Base-by-base conservation (phyloP, 768 basidiomycete genomes). In the Suillus brevipes region DNA sequence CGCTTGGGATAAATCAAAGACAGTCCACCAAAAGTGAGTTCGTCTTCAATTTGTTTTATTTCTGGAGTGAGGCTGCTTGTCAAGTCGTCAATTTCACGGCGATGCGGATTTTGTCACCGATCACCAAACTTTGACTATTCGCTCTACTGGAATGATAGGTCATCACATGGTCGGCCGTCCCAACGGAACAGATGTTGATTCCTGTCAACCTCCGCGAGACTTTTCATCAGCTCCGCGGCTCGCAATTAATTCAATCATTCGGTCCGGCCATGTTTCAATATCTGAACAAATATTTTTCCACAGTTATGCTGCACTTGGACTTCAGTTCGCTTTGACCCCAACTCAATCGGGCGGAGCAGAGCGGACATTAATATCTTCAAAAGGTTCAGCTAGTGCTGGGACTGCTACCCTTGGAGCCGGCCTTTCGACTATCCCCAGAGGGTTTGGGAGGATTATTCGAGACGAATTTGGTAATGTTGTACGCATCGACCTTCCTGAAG, bases 1-100 rank as follows among this genome's bases (percentile, higher is more conserved):
- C 53, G 88, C 88, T 63, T 98, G 95, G 95, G 92, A 98, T 76
- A 87, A 86, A 69, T 80, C 80, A 60, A 93, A 92, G 78, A 98
- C 95, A 13, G 89, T 96, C 20, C 85, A 85, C 67, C 96, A 98
- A 85, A 98, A 97, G 95, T 97, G 72, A 71, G 89, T 80, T 20
- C 16, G 25, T 20, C 5, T 10, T 59, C 0, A 42, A 20, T 6
- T 9, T 28, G 4, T 40, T 28, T 25, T 40, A 6, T 6, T 40
- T 3, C 34, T 25, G 25, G 25, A 58, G 16, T 18, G 38, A 4
- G 23, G 16, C 38, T 25, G 9, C 6, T 25, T 58, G 23, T 1
- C 16, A 18, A 40, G 16, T 7, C 20, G 9, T 58, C 16, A 20
- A 25, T 40, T 5, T 25, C 5, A 59, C 38, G 58, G 58, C 3